Conservation (phyloP, 176 grass and related monocot species). For the Pontederia crassipes region DNA sequence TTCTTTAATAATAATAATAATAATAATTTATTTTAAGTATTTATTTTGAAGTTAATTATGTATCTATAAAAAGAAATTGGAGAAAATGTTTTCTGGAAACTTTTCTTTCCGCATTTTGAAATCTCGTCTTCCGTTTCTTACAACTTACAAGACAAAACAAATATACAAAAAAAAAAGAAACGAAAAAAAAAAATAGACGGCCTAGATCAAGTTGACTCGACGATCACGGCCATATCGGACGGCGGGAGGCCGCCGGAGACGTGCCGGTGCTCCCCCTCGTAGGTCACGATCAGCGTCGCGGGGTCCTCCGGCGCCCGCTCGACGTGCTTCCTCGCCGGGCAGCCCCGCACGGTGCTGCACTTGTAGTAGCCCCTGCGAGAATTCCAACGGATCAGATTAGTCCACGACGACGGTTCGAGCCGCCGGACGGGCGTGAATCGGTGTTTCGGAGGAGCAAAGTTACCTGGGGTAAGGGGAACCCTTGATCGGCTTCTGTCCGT, state of each 20-base stretch:
- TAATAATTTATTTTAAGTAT: too few species aligned
- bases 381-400: background rate
- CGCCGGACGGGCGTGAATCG: background rate
- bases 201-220: background rate
- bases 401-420: background rate
- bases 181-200: too few species aligned
- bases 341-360: slow-evolving; percentile 71
- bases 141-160: too few species aligned
- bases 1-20: too few species aligned
- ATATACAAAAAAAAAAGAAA: too few species aligned
- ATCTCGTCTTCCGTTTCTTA: too few species aligned
- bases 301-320: slow-evolving; percentile 92
- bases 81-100: too few species aligned
- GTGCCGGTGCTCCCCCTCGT: slow-evolving; percentile 86
- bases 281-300: slow-evolving; percentile 72
- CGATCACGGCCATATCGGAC: background rate
- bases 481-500: slow-evolving; percentile 96
- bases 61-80: too few species aligned
- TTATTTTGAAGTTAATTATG: too few species aligned
- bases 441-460: background rate
- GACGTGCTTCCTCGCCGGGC: slow-evolving; percentile 85
- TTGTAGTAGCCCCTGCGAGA: slow-evolving; percentile 75
- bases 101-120: too few species aligned
- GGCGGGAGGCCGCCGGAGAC: slow-evolving; percentile 13
- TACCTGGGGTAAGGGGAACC: slow-evolving; percentile 94